These are phyloP conservation scores for Bullera alba DNA, from an alignment of 768 basidiomycete genomes.

Conservation along the genomic window DNA sequence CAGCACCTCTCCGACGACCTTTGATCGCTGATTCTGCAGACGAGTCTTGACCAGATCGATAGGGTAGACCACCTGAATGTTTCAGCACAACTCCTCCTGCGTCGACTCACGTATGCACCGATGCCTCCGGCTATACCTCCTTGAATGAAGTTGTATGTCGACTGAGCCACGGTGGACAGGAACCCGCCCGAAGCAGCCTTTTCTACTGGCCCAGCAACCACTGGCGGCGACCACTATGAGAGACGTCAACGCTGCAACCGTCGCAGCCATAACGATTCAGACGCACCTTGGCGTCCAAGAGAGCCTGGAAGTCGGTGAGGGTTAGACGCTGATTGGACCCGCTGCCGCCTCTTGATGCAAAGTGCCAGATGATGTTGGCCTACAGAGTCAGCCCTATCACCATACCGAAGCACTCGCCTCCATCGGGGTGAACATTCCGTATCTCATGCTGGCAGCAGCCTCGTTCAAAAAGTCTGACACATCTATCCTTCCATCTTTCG, in stretches of 20 bases:
- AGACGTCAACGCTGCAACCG: neutral
- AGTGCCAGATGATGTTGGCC: constrained; percentile 84
- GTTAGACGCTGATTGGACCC: constrained; percentile 60
- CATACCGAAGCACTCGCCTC: constrained; percentile 55
- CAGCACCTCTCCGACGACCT: constrained; percentile 89
- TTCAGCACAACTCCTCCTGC: neutral
- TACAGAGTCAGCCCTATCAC: neutral
- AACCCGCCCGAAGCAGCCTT: constrained; percentile 33
- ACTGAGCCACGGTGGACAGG: constrained; percentile 58
- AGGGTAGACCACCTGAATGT: constrained; percentile 62
- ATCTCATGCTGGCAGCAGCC: constrained; percentile 75
- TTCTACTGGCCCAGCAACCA: constrained; percentile 11
- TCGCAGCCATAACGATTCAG: neutral
- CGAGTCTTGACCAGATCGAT: constrained; percentile 57
- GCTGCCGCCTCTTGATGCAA: constrained; percentile 72
- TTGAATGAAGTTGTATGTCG: constrained; percentile 76
- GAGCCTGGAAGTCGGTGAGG: constrained; percentile 81
- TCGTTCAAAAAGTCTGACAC: constrained; percentile 91
- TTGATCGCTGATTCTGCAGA: constrained; percentile 98
- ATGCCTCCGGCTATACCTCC: constrained; percentile 86
- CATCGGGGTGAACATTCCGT: constrained; percentile 94
- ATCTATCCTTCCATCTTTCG: constrained; percentile 92
- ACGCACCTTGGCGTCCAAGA: constrained; percentile 66
- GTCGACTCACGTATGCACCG: constrained; percentile 69
- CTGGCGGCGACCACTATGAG: constrained; percentile 41